Conservation (phyloP, 2,329 filamentous ascomycete genomes). For the Xylaria sp. region DNA sequence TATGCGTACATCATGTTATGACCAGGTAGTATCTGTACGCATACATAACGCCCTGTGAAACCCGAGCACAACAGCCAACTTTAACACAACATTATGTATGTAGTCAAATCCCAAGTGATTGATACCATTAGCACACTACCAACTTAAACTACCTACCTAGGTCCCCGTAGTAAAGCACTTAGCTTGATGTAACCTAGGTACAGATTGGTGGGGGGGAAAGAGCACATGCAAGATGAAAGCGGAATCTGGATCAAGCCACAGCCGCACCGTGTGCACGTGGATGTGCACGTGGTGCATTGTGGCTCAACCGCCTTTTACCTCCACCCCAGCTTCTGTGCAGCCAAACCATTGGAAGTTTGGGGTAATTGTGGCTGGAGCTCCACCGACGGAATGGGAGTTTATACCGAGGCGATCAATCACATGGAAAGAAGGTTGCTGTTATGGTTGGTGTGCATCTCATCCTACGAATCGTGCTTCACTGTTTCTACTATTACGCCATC, state of each 20-base stretch:
- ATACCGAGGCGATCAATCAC: conserved; percentile 37
- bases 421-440: conserved; percentile 28
- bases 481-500: neutral
- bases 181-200: too few relatives aligned
- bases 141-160: neutral
- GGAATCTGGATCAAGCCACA: conserved; percentile 23
- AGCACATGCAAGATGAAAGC: conserved; percentile 21
- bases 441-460: conserved; percentile 16
- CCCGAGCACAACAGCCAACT: neutral
- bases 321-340: too few relatives aligned
- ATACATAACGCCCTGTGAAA: conserved; percentile 11
- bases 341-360: neutral
- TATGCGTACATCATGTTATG: neutral
- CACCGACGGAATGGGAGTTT: conserved; percentile 14
- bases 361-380: conserved; percentile 32
- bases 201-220: conserved; percentile 8
- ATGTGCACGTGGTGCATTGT: conserved; percentile 7
- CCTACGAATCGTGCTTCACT: conserved; percentile 5
- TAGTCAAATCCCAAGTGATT: neutral
- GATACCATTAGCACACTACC: too few relatives aligned
- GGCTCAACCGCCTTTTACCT: neutral
- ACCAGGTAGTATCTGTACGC: too few relatives aligned
- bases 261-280: too few relatives aligned
- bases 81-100: neutral
- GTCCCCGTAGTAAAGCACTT: too few relatives aligned